A percentile compares a stretch with the other conserved stretches of the same genome.
Evolutionary conservation across 441 rosid genomes (phyloP).

Genomic region (Biscutella laevigata): DNA sequence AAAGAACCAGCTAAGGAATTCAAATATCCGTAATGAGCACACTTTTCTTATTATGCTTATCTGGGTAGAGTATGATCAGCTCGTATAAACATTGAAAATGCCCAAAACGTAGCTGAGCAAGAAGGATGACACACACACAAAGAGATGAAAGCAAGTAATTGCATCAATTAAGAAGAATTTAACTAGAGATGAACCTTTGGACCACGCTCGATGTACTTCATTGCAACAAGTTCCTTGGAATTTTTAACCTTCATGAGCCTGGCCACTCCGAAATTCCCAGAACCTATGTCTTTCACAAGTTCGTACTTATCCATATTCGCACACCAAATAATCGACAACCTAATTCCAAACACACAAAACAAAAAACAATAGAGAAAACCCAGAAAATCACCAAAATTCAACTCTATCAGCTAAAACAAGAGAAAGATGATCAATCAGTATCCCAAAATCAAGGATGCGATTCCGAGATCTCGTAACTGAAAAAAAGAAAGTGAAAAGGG

Average conservation of each 20-base stretch:
- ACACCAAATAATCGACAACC: conserved; percentile 18
- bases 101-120: too few relatives aligned
- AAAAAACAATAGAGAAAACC: neutral
- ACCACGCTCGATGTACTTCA: conserved; percentile 89
- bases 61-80: too few relatives aligned
- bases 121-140: neutral
- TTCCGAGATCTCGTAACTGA: conserved; percentile 24
- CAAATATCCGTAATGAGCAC: conserved; percentile 21
- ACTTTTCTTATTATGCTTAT: too few relatives aligned
- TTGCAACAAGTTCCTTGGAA: conserved; percentile 69
- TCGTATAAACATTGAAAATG: too few relatives aligned
- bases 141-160: neutral
- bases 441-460: conserved; percentile 19
- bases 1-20: neutral
- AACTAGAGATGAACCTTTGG: conserved; percentile 35
- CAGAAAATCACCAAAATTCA: conserved; percentile 2
- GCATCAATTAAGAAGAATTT: too few relatives aligned
- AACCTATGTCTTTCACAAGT: conserved; percentile 70
- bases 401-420: neutral
- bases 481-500: neutral
- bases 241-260: conserved; percentile 71
- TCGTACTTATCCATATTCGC: conserved; percentile 31
- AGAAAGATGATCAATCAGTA: neutral
- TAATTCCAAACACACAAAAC: conserved; percentile 1
- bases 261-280: conserved; percentile 78